Evolutionary conservation across 306 rosid species (phyloP), one percentile per base, ranked within the genome.

Genomic region (Gillenia trifoliata): DNA sequence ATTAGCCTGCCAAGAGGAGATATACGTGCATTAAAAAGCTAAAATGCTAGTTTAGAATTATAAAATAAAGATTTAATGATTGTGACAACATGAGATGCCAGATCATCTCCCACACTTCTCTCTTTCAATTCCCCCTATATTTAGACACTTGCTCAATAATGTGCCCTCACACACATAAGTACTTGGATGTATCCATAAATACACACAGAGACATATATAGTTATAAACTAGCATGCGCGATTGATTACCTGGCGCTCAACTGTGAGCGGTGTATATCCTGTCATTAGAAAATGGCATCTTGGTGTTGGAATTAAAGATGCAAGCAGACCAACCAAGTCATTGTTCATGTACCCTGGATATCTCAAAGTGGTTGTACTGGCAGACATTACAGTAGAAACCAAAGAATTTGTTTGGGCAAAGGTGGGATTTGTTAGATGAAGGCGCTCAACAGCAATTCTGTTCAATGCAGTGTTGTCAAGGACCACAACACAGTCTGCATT

Each of bases 401-500:
- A 80, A 69, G 99, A 94, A 81, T 94, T 94, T 63, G 99, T 94
- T 86, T 92, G 96, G 78, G 95, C 92, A 83, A 94, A 94, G 68
- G 99, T 92, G n/a, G 97, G 99, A 77, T 92, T 94, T 64, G 96
- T 83, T 65, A 94, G 86, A 87, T 94, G 99, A 78, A 94, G 99
- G 78, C 99, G 95, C 72, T 94, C 99, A 63, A 91, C 99, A 76
- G 97, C 97, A 49, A 94, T 94, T 83, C 97, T 94, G 74, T 92
- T 94, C 56, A 94, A 79, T 72, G 99, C 99, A 75, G 99, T 94
- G 81, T 94, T 94, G 77, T 94, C 97, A 84, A 94, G 99, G 79
- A 94, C 99, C 47, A 94, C 99, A 81, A 94, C 99, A 65, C 99
- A 94, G 72, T 94, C 99, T 67, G 99, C 99, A 89, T 94, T 94